phyloP scores from a whole-genome alignment of 169 alveolate genomes.

The Plasmodium malariae region DNA sequence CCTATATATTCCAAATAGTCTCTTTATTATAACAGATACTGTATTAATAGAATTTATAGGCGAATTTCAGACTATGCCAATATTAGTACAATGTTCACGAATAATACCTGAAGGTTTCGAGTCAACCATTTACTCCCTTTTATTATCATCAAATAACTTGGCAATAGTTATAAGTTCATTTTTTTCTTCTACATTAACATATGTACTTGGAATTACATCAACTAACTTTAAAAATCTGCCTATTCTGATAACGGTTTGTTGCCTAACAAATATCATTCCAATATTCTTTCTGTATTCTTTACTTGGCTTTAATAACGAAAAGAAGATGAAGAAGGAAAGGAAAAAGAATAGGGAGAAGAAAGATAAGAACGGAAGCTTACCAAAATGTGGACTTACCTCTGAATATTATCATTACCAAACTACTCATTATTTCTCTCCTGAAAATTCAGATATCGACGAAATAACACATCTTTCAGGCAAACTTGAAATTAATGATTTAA shows the following conservation, averaged over 20 bases:
- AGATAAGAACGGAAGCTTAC: not conserved
- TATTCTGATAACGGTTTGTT: constrained; percentile 38
- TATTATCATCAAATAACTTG: constrained; percentile 86
- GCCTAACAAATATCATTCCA: constrained; percentile 62
- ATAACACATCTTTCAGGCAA: not conserved
- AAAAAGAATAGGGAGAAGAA: too few relatives aligned
- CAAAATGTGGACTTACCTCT: not conserved
- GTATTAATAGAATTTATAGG: constrained; percentile 87
- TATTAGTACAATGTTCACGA: constrained; percentile 88
- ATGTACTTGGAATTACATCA: constrained; percentile 82
- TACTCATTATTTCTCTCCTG: not conserved
- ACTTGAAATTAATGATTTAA: not conserved
- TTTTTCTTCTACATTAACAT: constrained; percentile 85
- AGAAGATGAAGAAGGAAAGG: too few relatives aligned
- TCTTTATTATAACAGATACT: constrained; percentile 90
- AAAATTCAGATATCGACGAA: not conserved
- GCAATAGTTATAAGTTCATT: constrained; percentile 89
- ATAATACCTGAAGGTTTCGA: constrained; percentile 92
- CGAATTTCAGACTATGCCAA: constrained; percentile 90
- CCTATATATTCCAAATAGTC: constrained; percentile 87
- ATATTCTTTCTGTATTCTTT: constrained; percentile 13
- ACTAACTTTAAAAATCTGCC: constrained; percentile 81
- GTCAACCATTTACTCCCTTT: constrained; percentile 90
- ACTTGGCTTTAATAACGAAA: constrained; percentile 6
- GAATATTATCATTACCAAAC: not conserved